These are phyloP conservation scores for Elaeagnus macrophylla DNA, from an alignment of 306 rosid genomes.

Conservation along the genomic window DNA sequence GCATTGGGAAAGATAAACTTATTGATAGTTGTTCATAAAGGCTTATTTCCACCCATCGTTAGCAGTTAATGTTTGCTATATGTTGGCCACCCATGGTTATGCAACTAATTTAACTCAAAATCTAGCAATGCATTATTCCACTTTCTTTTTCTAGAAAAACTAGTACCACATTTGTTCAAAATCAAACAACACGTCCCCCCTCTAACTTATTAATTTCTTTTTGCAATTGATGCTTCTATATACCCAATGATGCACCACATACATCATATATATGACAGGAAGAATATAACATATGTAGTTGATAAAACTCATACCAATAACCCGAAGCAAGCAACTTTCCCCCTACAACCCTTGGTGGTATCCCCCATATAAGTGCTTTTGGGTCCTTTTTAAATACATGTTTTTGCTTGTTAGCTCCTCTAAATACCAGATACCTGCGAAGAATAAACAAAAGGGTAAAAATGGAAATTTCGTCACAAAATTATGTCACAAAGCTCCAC, in stretches of 20 bases:
- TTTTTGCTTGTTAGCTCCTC: conserved; percentile 98
- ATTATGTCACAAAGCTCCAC: conserved; percentile 1
- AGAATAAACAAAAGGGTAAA: conserved; percentile 1
- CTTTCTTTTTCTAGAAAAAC: not conserved
- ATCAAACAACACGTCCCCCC: not conserved
- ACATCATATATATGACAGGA: not conserved
- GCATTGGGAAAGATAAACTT: too few species aligned
- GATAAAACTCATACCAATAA: conserved; percentile 65
- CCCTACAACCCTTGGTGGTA: conserved; percentile 73
- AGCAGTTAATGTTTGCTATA: too few species aligned
- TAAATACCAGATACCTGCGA: conserved; percentile 74
- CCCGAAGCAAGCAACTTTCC: conserved; percentile 96
- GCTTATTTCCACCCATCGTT: too few species aligned
- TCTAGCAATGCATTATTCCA: not conserved
- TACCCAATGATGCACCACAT: not conserved
- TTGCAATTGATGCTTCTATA: not conserved
- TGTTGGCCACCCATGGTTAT: too few species aligned
- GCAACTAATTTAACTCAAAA: not conserved
- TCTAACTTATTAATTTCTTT: too few species aligned
- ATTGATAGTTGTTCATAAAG: too few species aligned
- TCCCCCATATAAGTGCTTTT: conserved; percentile 85
- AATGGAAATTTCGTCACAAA: not conserved
- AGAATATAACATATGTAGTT: not conserved
- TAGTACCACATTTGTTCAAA: not conserved
- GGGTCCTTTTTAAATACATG: conserved; percentile 82